phyloP scores from a whole-genome alignment of 2,329 filamentous ascomycete species.

The Penicillium sp. region DNA sequence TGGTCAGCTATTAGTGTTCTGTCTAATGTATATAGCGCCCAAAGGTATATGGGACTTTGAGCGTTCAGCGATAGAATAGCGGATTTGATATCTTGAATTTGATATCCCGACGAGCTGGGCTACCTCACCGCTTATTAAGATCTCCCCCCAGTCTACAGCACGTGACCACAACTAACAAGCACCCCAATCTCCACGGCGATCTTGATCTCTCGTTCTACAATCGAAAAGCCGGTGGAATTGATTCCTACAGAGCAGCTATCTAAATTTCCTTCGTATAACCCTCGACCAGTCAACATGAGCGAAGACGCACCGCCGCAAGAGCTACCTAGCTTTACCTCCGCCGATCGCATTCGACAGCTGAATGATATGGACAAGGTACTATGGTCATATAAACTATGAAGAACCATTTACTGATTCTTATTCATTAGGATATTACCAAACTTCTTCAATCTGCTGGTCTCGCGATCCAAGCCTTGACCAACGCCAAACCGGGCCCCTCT shows the following conservation, averaged over 20 bases:
- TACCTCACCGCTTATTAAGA: conserved; percentile 17
- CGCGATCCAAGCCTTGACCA: conserved; percentile 64
- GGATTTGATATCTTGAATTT: conserved; percentile 21
- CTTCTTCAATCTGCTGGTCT: conserved; percentile 61
- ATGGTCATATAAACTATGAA: background rate
- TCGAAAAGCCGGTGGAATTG: background rate
- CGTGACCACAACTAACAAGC: conserved; percentile 9
- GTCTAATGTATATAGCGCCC: background rate
- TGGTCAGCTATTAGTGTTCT: background rate
- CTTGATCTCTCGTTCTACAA: background rate
- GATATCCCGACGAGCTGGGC: conserved; percentile 21
- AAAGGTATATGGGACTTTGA: background rate
- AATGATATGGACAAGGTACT: conserved; percentile 71
- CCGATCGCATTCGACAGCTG: conserved; percentile 78
- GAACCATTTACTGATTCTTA: background rate
- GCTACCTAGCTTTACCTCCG: conserved; percentile 59
- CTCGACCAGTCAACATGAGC: conserved; percentile 20
- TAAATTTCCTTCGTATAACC: background rate
- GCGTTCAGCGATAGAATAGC: conserved; percentile 10
- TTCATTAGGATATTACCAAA: conserved; percentile 49
- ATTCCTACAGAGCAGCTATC: background rate
- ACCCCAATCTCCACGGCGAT: background rate
- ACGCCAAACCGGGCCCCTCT: conserved; percentile 42
- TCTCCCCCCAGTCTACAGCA: conserved; percentile 13
- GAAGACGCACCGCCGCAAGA: conserved; percentile 25